A percentile compares a stretch with the other conserved stretches of the same genome.
Conservation (phyloP, 1,284 basidiomycete species). For the Ganoderma lucidum region DNA sequence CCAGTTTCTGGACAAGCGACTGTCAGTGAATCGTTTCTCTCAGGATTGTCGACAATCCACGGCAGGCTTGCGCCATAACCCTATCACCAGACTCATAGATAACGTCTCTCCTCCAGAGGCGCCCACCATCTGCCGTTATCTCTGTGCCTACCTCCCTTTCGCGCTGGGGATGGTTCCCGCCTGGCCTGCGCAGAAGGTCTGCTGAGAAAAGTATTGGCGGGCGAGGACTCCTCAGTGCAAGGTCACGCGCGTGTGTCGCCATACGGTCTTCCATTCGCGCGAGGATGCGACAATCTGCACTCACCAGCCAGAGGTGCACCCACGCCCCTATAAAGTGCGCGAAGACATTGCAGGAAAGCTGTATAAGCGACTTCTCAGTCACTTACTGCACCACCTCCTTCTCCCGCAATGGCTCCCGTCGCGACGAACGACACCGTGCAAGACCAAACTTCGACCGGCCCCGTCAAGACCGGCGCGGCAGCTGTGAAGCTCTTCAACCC, state of each 20-base stretch:
- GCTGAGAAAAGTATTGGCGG: constrained; percentile 3
- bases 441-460: constrained; percentile 18
- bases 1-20: background rate
- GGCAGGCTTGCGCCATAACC: constrained; percentile 16
- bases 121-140: background rate
- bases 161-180: background rate
- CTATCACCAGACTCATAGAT: background rate
- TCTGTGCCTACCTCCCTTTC: background rate
- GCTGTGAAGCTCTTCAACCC: constrained; percentile 57
- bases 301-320: constrained; percentile 1
- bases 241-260: constrained; percentile 34
- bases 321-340: constrained; percentile 25
- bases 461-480: constrained; percentile 15
- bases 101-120: background rate
- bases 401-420: constrained; percentile 53
- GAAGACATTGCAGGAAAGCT: background rate
- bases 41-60: background rate
- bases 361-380: constrained; percentile 13
- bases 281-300: constrained; percentile 14
- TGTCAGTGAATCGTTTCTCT: background rate
- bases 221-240: constrained; percentile 13
- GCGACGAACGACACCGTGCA: constrained; percentile 42
- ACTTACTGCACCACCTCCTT: constrained; percentile 6
- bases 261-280: constrained; percentile 30
- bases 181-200: constrained; percentile 14